These are phyloP conservation scores for Clarkia xantiana DNA, from an alignment of 345 rosid species.

Conservation along the genomic window DNA sequence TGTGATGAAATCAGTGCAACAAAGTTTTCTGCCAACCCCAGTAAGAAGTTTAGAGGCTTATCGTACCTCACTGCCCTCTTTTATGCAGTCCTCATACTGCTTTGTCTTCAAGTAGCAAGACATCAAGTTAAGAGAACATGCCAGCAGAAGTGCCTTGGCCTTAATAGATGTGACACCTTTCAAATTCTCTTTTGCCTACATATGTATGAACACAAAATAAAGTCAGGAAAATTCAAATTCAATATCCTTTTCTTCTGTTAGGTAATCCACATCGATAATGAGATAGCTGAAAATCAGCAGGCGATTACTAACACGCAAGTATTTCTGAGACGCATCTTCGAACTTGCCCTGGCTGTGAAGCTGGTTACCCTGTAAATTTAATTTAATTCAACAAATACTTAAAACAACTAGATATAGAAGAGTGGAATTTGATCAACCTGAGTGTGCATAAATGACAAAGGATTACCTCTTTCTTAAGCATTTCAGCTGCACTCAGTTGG, in stretches of 20 bases:
- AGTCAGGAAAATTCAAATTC: no score
- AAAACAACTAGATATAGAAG: no score
- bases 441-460: no score
- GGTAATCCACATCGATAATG: no score
- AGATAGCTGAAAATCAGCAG: background rate
- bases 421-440: no score
- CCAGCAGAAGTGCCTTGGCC: slow-evolving; percentile 44
- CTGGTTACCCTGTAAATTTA: slow-evolving; percentile 57
- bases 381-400: slow-evolving; percentile 4
- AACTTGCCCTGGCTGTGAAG: slow-evolving; percentile 74
- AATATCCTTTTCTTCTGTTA: no score
- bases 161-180: slow-evolving; percentile 50
- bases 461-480: slow-evolving; percentile 69
- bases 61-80: slow-evolving; percentile 84
- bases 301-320: slow-evolving; percentile 49
- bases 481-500: slow-evolving; percentile 59
- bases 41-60: background rate
- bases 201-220: background rate
- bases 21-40: no score
- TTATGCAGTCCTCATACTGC: slow-evolving; percentile 55
- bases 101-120: slow-evolving; percentile 85
- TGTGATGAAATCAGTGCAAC: slow-evolving; percentile 1
- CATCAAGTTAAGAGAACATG: slow-evolving; percentile 90
- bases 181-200: slow-evolving; percentile 75
- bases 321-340: slow-evolving; percentile 58